Evolutionary conservation across 805 yeast genomes (phyloP).

Genomic region (Vanderwaltozyma verrucispora): DNA sequence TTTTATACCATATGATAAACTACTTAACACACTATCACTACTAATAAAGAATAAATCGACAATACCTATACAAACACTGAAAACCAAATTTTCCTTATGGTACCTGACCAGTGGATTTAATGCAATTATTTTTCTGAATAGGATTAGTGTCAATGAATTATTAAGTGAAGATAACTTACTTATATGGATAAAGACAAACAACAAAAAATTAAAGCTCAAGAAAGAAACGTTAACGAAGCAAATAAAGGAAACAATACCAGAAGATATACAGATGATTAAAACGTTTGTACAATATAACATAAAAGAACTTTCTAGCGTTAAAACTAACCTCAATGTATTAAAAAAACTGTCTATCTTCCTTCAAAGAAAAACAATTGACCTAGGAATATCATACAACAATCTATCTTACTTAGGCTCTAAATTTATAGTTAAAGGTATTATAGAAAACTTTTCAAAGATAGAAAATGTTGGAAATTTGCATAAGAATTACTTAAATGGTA

Average conservation of each 20-base stretch:
- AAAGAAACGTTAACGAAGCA: no score
- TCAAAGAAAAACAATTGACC: slow-evolving; percentile 14
- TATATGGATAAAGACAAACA: slow-evolving; percentile 9
- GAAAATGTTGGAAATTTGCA: not conserved
- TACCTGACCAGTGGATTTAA: slow-evolving; percentile 10
- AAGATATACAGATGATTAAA: slow-evolving; percentile 20
- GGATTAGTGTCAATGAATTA: slow-evolving; percentile 3
- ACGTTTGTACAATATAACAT: slow-evolving; percentile 18
- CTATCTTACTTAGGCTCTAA: slow-evolving; percentile 1
- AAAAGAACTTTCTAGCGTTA: slow-evolving; percentile 12
- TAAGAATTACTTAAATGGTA: no score
- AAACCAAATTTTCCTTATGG: not conserved
- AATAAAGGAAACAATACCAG: slow-evolving; percentile 14
- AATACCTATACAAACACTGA: not conserved
- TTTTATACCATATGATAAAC: slow-evolving; percentile 16
- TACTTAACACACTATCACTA: slow-evolving; percentile 5
- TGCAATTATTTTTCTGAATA: slow-evolving; percentile 5
- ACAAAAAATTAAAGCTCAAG: no score
- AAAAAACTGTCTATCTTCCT: slow-evolving; percentile 15
- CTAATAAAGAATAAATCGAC: not conserved
- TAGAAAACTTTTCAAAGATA: not conserved
- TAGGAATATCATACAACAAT: slow-evolving; percentile 5
- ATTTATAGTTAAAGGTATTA: not conserved
- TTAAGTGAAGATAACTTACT: slow-evolving; percentile 7
- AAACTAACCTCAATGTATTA: slow-evolving; percentile 6